Conservation (phyloP, 2,329 filamentous ascomycete genomes). For the Penicillium sp. region DNA sequence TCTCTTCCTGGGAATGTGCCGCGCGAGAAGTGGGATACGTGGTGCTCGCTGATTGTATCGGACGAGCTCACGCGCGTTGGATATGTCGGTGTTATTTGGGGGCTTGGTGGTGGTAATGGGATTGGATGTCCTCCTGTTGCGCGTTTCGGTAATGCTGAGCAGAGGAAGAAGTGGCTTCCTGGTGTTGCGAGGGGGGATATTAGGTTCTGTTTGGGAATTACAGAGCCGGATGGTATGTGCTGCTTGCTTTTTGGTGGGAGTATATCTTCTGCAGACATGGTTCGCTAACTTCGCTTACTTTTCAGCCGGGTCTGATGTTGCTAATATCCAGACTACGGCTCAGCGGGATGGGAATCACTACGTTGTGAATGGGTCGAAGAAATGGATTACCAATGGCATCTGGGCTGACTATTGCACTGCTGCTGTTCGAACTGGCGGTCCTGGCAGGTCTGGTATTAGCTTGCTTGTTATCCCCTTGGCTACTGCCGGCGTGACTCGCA, state of each 20-base stretch:
- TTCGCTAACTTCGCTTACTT: conserved; percentile 7
- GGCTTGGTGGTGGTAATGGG: conserved; percentile 57
- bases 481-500: conserved; percentile 54
- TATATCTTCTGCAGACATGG: neutral
- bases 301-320: conserved; percentile 61
- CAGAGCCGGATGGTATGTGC: conserved; percentile 58
- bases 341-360: conserved; percentile 51
- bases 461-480: conserved; percentile 66
- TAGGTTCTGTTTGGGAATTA: conserved; percentile 63
- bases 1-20: conserved; percentile 47
- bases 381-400: conserved; percentile 64
- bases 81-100: conserved; percentile 57
- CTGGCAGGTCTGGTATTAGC: conserved; percentile 58
- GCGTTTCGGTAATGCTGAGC: conserved; percentile 59
- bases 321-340: conserved; percentile 61
- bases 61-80: conserved; percentile 57
- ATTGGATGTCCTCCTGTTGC: conserved; percentile 65
- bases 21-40: conserved; percentile 52
- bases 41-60: conserved; percentile 54
- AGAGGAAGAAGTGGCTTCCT: conserved; percentile 59
- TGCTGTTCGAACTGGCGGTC: conserved; percentile 58
- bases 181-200: conserved; percentile 58
- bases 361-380: conserved; percentile 65
- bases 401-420: conserved; percentile 62
- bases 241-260: neutral